Conservation (phyloP, 345 rosid genomes). For the Erodium maritimum region DNA sequence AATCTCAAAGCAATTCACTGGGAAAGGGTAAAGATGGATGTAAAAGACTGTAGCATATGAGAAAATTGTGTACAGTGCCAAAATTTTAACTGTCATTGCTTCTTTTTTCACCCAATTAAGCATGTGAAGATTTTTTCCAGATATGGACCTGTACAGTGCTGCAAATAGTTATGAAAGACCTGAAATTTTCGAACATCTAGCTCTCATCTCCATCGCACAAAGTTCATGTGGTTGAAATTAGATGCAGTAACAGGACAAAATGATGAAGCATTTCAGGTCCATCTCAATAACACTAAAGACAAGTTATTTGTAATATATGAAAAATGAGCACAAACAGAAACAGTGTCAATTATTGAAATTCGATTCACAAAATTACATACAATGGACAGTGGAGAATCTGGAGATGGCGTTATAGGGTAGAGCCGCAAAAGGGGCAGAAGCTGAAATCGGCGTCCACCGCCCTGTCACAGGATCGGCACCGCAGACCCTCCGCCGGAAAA, state of each 20-base stretch:
- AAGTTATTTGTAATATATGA: too few relatives aligned
- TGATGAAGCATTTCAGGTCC: too few relatives aligned
- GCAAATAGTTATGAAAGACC: background rate
- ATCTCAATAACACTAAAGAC: too few relatives aligned
- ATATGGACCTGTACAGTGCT: background rate
- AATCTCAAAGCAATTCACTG: background rate
- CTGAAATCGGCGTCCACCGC: conserved; percentile 46
- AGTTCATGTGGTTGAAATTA: too few relatives aligned
- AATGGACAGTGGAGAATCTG: too few relatives aligned
- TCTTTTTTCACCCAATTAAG: background rate
- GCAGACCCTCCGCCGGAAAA: conserved; percentile 14
- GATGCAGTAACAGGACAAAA: too few relatives aligned
- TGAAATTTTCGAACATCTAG: too few relatives aligned
- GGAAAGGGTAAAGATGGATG: background rate
- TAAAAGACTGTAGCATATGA: background rate
- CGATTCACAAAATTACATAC: too few relatives aligned
- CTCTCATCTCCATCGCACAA: too few relatives aligned
- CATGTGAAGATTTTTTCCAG: background rate
- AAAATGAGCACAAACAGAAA: too few relatives aligned
- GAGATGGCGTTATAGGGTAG: conserved; percentile 23
- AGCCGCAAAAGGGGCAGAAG: conserved; percentile 83
- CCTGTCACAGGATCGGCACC: conserved; percentile 59
- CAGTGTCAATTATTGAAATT: too few relatives aligned
- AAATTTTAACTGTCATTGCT: background rate
- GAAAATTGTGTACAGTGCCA: background rate